A percentile compares a stretch with the other conserved stretches of the same genome.
Evolutionary conservation across 257 asterid species (phyloP).

Genomic region (Petunia secreta): DNA sequence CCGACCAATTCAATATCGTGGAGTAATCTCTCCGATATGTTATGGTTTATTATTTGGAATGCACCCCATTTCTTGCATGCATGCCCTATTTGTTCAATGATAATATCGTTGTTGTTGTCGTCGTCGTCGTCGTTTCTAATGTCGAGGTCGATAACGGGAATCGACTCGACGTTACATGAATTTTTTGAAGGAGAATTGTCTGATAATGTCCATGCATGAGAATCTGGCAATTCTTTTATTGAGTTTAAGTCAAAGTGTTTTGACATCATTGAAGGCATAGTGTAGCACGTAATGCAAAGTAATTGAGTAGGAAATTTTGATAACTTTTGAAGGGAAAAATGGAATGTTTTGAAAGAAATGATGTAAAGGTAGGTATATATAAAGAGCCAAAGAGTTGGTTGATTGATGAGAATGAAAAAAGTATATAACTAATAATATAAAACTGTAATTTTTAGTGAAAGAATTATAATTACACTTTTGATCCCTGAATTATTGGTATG

Average conservation of each 20-base stretch:
- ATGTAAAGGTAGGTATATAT: slow-evolving; percentile 10
- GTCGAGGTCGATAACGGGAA: slow-evolving; percentile 67
- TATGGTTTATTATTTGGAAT: slow-evolving; percentile 70
- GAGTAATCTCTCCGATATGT: slow-evolving; percentile 44
- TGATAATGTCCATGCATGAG: slow-evolving; percentile 78
- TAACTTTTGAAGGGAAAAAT: background rate
- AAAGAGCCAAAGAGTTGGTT: slow-evolving; percentile 25
- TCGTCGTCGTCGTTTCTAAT: background rate
- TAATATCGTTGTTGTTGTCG: slow-evolving; percentile 27
- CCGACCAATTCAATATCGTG: slow-evolving; percentile 51
- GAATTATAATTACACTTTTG: background rate
- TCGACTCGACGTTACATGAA: slow-evolving; percentile 29
- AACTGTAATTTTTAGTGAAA: background rate
- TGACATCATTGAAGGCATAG: slow-evolving; percentile 60
- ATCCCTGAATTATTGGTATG: too few relatives aligned
- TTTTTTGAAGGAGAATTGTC: slow-evolving; percentile 30
- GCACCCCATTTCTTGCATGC: slow-evolving; percentile 94
- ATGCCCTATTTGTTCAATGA: slow-evolving; percentile 62
- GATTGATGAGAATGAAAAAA: background rate
- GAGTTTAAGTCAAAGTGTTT: slow-evolving; percentile 61
- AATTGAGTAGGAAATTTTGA: background rate
- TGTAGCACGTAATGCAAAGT: background rate
- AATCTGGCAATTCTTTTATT: slow-evolving; percentile 71
- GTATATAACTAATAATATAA: background rate
- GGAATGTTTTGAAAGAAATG: slow-evolving; percentile 22